A percentile compares a stretch with the other conserved stretches of the same genome.
Conservation (phyloP, 1,284 basidiomycete genomes). For the Irpex lacteus region DNA sequence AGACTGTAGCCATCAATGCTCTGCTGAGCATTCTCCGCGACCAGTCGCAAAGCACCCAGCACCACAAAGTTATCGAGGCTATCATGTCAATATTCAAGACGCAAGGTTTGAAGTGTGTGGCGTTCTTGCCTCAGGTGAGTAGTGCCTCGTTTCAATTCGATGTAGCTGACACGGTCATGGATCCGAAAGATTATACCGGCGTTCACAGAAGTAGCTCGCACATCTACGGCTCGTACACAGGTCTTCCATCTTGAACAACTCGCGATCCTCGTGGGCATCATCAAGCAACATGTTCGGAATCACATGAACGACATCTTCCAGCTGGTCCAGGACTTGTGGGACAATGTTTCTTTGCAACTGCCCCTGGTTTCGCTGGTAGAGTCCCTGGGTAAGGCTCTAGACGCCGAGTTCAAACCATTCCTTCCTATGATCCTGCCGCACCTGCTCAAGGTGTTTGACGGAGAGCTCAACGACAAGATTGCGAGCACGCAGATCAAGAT, state of each 20-base stretch:
- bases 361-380: conserved; percentile 95
- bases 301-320: conserved; percentile 83
- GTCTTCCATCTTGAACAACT: conserved; percentile 97
- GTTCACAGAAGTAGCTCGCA: conserved; percentile 87
- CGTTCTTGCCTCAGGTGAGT: conserved; percentile 88
- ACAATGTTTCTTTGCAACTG: conserved; percentile 82
- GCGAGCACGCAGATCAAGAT: conserved; percentile 86
- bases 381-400: conserved; percentile 89
- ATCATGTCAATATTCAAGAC: conserved; percentile 99
- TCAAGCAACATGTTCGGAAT: conserved; percentile 97
- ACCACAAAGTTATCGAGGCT: conserved; percentile 95
- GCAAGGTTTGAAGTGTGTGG: conserved; percentile 94
- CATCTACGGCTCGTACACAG: conserved; percentile 79
- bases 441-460: conserved; percentile 90
- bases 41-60: conserved; percentile 80
- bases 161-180: not conserved
- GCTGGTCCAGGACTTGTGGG: conserved; percentile 89
- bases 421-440: conserved; percentile 91
- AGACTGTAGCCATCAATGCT: conserved; percentile 92
- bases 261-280: conserved; percentile 93
- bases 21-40: conserved; percentile 90
- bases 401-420: conserved; percentile 98
- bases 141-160: not conserved
- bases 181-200: conserved; percentile 87
- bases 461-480: conserved; percentile 77